These are phyloP conservation scores for Skeletonema costatum DNA, from an alignment of 108 stramenopile species.

Conservation along the genomic window DNA sequence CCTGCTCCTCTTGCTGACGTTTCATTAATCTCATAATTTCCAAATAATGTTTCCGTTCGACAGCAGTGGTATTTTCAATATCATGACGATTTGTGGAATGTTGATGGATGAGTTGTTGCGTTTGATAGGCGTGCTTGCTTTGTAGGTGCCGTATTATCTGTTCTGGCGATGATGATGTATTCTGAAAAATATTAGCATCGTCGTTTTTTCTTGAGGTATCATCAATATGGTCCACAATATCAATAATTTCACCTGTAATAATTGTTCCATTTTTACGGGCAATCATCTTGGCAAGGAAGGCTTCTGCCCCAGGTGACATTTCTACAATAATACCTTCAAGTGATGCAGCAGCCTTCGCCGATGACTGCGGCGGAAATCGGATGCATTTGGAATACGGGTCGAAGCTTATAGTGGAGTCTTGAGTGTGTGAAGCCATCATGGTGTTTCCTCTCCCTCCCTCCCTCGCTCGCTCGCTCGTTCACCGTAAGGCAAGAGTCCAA, in stretches of 20 bases:
- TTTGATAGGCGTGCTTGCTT: neutral
- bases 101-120: neutral
- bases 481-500: neutral
- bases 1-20: neutral
- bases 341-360: neutral
- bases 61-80: neutral
- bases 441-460: neutral
- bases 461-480: neutral
- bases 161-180: neutral
- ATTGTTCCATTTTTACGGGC: neutral
- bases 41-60: neutral
- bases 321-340: neutral
- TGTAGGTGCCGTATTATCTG: neutral
- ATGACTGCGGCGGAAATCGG: neutral
- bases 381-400: neutral
- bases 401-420: neutral
- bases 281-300: neutral
- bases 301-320: constrained; percentile 1
- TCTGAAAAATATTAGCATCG: neutral
- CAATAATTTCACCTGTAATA: neutral
- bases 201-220: neutral
- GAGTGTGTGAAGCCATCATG: neutral
- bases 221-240: neutral
- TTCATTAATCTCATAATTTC: neutral
- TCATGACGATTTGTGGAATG: neutral